Evolutionary conservation across 2,329 filamentous ascomycete genomes (phyloP), one percentile per base, ranked within the genome.

Genomic region (Penicillium sp.): DNA sequence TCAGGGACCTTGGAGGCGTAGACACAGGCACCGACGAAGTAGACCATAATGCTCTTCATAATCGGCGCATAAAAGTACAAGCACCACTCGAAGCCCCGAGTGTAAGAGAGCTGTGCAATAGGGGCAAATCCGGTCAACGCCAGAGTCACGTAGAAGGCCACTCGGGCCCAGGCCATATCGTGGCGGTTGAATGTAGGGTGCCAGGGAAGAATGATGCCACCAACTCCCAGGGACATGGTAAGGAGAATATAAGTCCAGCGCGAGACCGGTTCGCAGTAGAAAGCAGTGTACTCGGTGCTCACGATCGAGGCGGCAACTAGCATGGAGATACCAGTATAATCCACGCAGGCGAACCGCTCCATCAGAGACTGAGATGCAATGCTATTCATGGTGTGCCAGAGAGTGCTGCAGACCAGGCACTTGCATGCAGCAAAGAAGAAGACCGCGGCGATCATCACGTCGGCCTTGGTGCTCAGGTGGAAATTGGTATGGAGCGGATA

Each of bases 341-440:
- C 93, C 43, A 98, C 89, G 64, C 93, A 98, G 13, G 93, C 93
- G 59, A 98, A 97, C 47, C 89, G 85, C 63, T 94, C 93, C 70
- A 98, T 85, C 28, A 94, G 79, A 14, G 82, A 80, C 58, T 94
- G 83, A 53, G 94, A 87, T 13, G 91, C 89, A 39, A 97, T 94
- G 56, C 87, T 88, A 71, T 91, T 95, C 89, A 98, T 97, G 17
- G 93, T 96, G 71, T 98, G 93, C 93, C 93, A 98, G 60, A 97
- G 82, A 49, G 85, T 91, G 47, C 86, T 94, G 81, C 93, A 98
- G 61, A 91, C 81, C 39, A 98, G 79, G 59, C 91, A 97, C 67
- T 97, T 89, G 74, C 84, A 89, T 31, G 93, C 93, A 33, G 91
- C 93, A 60, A 94, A 87, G 73, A 98, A 96, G 76, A 98, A 98